phyloP scores from a whole-genome alignment of 768 basidiomycete genomes.

The Tephrocybe sp. region DNA sequence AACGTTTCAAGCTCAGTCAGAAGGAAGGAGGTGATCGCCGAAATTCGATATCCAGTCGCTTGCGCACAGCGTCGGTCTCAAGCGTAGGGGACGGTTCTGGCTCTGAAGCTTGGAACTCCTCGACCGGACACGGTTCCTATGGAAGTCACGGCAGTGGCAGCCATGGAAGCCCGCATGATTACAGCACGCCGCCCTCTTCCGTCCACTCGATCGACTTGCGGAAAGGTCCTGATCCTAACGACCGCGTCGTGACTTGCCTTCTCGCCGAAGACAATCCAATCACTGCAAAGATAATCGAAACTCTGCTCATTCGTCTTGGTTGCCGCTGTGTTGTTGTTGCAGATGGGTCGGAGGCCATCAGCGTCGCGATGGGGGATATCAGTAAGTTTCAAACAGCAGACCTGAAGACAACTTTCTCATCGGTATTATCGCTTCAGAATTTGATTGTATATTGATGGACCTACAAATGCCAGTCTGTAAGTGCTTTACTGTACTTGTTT shows the following conservation, averaged over 20 bases:
- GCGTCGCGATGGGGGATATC: slow-evolving; percentile 96
- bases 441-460: slow-evolving; percentile 95
- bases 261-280: slow-evolving; percentile 98
- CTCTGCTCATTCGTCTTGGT: slow-evolving; percentile 87
- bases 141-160: slow-evolving; percentile 16
- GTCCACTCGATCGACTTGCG: slow-evolving; percentile 83
- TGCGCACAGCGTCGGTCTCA: slow-evolving; percentile 85
- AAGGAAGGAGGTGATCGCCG: slow-evolving; percentile 77
- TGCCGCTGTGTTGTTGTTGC: slow-evolving; percentile 95
- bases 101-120: slow-evolving; percentile 71
- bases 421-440: slow-evolving; percentile 55
- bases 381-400: slow-evolving; percentile 55
- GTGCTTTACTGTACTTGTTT: slow-evolving; percentile 30
- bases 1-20: slow-evolving; percentile 84
- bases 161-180: slow-evolving; percentile 36
- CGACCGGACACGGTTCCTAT: slow-evolving; percentile 53
- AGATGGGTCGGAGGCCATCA: slow-evolving; percentile 96
- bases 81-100: slow-evolving; percentile 78
- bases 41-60: slow-evolving; percentile 80
- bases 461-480: slow-evolving; percentile 91
- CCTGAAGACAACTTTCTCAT: not conserved
- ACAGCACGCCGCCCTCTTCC: slow-evolving; percentile 77
- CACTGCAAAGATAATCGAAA: slow-evolving; percentile 96
- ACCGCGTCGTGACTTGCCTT: slow-evolving; percentile 89
- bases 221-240: slow-evolving; percentile 74